Evolutionary conservation across 1,284 basidiomycete species (phyloP).

Genomic region (Sporisorium graminicola): DNA sequence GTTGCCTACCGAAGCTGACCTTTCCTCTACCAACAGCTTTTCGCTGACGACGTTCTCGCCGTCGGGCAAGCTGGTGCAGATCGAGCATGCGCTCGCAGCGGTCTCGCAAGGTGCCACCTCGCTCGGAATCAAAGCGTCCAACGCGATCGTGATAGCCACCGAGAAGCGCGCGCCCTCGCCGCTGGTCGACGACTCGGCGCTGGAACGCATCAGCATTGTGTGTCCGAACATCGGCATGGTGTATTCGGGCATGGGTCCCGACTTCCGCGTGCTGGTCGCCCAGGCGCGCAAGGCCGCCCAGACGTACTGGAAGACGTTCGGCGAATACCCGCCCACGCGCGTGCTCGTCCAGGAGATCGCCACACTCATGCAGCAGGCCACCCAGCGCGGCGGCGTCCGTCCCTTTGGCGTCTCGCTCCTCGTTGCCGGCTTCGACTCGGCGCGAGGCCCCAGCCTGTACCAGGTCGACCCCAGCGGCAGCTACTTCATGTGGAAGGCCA

Average conservation of each 20-base stretch:
- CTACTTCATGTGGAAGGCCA: constrained; percentile 96
- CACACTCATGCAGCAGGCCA: constrained; percentile 98
- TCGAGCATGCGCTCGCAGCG: constrained; percentile 98
- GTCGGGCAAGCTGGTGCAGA: constrained; percentile 88
- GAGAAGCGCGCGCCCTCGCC: constrained; percentile 99
- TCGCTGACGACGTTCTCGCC: constrained; percentile 99
- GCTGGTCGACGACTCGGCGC: constrained; percentile 94
- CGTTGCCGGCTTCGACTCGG: constrained; percentile 94
- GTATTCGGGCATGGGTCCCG: constrained; percentile 96
- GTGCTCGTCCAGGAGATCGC: constrained; percentile 97
- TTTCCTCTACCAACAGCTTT: constrained; percentile 76
- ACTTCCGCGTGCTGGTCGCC: constrained; percentile 92
- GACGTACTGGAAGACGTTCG: constrained; percentile 98
- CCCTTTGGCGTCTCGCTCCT: constrained; percentile 97
- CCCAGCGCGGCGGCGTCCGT: constrained; percentile 97
- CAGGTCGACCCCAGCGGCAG: constrained; percentile 99
- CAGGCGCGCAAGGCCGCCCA: constrained; percentile 97
- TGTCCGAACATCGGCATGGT: constrained; percentile 99
- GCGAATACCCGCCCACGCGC: constrained; percentile 97
- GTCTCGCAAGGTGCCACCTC: constrained; percentile 88
- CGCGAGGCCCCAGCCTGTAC: constrained; percentile 91
- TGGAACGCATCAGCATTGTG: constrained; percentile 93
- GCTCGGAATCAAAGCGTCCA: constrained; percentile 98
- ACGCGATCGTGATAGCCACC: constrained; percentile 98
- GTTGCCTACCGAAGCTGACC: background rate